Conservation (phyloP, 306 rosid species). For the Lathyrus oleraceus region DNA sequence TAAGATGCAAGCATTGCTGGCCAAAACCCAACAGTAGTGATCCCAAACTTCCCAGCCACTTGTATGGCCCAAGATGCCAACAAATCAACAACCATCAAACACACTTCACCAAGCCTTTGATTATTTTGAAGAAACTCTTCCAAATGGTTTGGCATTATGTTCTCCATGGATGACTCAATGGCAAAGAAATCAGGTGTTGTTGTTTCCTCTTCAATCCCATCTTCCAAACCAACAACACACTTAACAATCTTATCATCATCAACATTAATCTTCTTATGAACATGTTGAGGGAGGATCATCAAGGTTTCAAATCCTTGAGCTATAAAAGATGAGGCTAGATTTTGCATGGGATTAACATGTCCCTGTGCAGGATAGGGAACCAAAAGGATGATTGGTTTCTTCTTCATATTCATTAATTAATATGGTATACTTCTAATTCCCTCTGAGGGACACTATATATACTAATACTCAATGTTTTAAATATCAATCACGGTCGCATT, state of each 20-base stretch:
- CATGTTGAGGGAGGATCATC: conserved; percentile 49
- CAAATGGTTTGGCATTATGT: conserved; percentile 52
- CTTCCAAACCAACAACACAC: conserved; percentile 47
- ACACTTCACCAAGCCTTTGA: conserved; percentile 32
- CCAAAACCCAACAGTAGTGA: conserved; percentile 76
- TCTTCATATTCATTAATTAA: conserved; percentile 18
- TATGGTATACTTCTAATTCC: neutral
- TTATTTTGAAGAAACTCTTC: conserved; percentile 39
- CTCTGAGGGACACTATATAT: neutral
- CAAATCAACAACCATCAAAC: conserved; percentile 70
- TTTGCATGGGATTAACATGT: conserved; percentile 82
- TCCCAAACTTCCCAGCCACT: conserved; percentile 43
- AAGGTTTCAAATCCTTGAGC: conserved; percentile 50
- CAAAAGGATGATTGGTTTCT: conserved; percentile 44
- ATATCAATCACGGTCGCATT: too few relatives aligned
- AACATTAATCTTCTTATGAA: conserved; percentile 42
- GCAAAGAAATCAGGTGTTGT: conserved; percentile 58
- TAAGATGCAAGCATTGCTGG: conserved; percentile 82
- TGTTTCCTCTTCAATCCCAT: conserved; percentile 35
- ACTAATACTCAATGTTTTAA: neutral
- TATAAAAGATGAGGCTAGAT: conserved; percentile 51
- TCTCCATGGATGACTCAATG: conserved; percentile 67
- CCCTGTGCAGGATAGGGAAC: conserved; percentile 96
- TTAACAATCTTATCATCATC: conserved; percentile 7
- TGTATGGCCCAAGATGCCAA: conserved; percentile 79